Conservation (phyloP, 2,329 filamentous ascomycete genomes). For the Dactylellina parvicollis region DNA sequence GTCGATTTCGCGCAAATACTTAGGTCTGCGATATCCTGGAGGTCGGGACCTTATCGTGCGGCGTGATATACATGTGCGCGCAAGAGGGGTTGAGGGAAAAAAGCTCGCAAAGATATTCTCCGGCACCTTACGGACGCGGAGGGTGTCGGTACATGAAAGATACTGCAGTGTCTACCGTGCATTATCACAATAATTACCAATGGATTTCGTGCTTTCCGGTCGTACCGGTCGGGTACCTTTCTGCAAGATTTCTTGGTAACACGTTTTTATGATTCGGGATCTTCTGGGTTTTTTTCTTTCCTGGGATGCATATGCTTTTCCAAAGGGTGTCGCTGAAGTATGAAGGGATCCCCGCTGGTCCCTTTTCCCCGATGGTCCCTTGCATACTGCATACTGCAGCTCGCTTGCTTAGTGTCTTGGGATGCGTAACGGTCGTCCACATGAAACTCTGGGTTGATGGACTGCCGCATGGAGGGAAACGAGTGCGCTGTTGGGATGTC, state of each 20-base stretch:
- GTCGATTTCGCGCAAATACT: conserved; percentile 13
- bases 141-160: background rate
- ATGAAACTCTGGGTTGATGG: background rate
- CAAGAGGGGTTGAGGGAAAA: background rate
- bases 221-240: no score
- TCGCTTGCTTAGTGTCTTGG: conserved; percentile 8
- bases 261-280: no score
- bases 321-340: background rate
- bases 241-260: no score
- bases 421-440: background rate
- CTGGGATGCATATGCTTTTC: no score
- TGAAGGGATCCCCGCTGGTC: background rate
- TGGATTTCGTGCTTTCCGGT: no score
- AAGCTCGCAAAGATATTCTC: no score
- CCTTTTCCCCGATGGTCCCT: background rate
- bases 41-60: background rate
- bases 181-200: no score
- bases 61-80: background rate
- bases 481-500: no score
- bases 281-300: background rate
- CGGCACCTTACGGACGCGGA: conserved; percentile 3
- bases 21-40: background rate
- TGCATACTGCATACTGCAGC: conserved; percentile 6
- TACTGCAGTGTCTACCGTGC: no score
- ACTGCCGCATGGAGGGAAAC: background rate